Evolutionary conservation across 129 eudicot species (phyloP), one percentile per base, ranked within the genome.

Genomic region (Solidago caesia): DNA sequence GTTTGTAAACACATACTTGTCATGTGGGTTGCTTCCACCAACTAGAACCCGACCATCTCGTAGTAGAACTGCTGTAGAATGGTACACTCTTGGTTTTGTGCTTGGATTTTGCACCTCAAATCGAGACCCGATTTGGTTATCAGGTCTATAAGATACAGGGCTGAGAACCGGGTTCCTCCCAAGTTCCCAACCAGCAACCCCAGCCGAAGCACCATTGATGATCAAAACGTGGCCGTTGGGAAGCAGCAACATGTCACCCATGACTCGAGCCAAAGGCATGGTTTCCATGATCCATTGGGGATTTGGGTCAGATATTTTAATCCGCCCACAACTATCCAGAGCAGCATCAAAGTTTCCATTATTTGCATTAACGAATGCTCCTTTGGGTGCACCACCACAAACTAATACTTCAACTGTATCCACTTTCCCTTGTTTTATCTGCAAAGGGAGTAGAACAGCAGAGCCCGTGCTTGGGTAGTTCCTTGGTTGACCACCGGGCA

Each of bases 401-500:
- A 91, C 89, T 67, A 91, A 67, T 1, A 88, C 92, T 49, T 88
- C 84, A 43, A 82, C 87, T 42, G 61, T 75, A 6, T n/a, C 6
- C 5, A 7, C 42, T 1, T 25, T 13, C 44, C 83, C 88, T 5
- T 73, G 67, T 41, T 67, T 29, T 47, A 76, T 84, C 74, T 43
- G 75, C 71, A 91, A 42, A 4, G 97, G 97, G n/a, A 91, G 87
- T 11, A 91, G 77, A 60, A 84, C 91, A 0, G 91, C 87, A 0
- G 97, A 91, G 25, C 97, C 94, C 0, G 89, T 72, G 64, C 97
- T 91, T 8, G 94, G 97, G 70, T 88, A 88, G 75, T 64, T 82
- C 55, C 97, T 71, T 27, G 97, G 96, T 27, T 90, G 86, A 16
- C 94, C 94, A 25, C 81, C 91, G 2, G 94, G 91, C 0, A 91